phyloP scores from a whole-genome alignment of 2,329 filamentous ascomycete genomes.

The Cladosporium colombiae region DNA sequence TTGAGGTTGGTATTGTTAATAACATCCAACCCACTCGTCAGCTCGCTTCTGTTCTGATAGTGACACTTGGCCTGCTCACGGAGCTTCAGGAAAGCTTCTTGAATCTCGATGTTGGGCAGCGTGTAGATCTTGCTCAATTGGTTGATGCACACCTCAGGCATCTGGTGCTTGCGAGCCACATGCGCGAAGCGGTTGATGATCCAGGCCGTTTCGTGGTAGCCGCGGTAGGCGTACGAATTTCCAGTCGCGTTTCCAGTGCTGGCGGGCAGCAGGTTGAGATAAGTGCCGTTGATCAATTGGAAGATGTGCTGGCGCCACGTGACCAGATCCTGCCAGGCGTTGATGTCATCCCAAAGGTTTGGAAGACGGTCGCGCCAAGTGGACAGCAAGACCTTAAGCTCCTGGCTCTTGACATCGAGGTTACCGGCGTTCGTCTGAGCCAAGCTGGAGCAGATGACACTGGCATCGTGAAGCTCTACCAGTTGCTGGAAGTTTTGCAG shows the following conservation, averaged over 20 bases:
- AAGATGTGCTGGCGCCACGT: constrained; percentile 99
- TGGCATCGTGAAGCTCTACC: constrained; percentile 95
- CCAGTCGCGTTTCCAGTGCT: constrained; percentile 80
- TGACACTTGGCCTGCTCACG: constrained; percentile 99
- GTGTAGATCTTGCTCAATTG: constrained; percentile 98
- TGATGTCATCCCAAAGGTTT: constrained; percentile 99
- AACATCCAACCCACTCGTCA: constrained; percentile 90
- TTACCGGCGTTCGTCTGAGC: constrained; percentile 81
- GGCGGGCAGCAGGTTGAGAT: constrained; percentile 78
- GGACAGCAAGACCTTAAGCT: constrained; percentile 88
- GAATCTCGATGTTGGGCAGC: constrained; percentile 97
- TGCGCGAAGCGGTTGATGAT: constrained; percentile 99
- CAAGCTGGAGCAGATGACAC: constrained; percentile 90
- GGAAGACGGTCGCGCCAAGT: constrained; percentile 95
- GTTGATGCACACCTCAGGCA: constrained; percentile 95
- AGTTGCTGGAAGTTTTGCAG: constrained; percentile 97
- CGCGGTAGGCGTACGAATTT: constrained; percentile 92
- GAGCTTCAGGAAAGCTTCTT: constrained; percentile 96
- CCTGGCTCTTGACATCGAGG: constrained; percentile 89
- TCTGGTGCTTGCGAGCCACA: constrained; percentile 92
- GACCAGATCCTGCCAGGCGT: constrained; percentile 98
- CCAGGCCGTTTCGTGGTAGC: constrained; percentile 98
- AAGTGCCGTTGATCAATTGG: constrained; percentile 91
- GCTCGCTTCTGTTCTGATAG: constrained; percentile 91
- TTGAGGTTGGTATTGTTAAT: constrained; percentile 99